Evolutionary conservation across 2,329 filamentous ascomycete species (phyloP).

Genomic region (Zymoseptoria crescenta): DNA sequence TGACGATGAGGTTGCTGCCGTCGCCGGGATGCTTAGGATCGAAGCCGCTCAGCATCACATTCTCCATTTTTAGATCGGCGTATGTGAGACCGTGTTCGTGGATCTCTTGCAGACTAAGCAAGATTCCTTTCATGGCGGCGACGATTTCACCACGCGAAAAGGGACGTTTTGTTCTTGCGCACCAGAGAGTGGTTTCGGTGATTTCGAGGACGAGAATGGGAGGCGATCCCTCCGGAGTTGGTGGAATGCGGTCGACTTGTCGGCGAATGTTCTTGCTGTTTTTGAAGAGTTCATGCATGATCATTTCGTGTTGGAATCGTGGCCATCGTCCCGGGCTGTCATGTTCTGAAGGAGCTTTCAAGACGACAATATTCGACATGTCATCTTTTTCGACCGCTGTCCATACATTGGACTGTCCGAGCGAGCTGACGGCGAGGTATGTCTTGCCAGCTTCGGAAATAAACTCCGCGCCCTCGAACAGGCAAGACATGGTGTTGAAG

Average conservation of each 20-base stretch:
- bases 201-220: constrained; percentile 25
- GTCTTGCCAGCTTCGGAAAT: constrained; percentile 20
- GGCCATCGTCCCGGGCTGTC: constrained; percentile 18
- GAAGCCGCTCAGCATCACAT: constrained; percentile 25
- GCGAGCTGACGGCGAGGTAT: constrained; percentile 22
- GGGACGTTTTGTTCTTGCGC: constrained; percentile 21
- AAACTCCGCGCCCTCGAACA: constrained; percentile 18
- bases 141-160: constrained; percentile 21
- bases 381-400: constrained; percentile 15
- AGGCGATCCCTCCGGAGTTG: constrained; percentile 7
- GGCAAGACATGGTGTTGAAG: constrained; percentile 2
- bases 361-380: constrained; percentile 17
- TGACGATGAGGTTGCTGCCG: constrained; percentile 16
- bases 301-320: constrained; percentile 23
- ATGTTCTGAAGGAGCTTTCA: constrained; percentile 21
- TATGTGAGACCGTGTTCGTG: constrained; percentile 24
- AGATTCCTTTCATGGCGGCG: constrained; percentile 15
- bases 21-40: constrained; percentile 8
- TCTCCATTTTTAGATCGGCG: constrained; percentile 26
- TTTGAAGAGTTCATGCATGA: constrained; percentile 27
- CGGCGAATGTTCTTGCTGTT: constrained; percentile 17
- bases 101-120: constrained; percentile 19
- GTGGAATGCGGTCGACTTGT: constrained; percentile 23
- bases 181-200: constrained; percentile 21
- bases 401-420: constrained; percentile 26